Evolutionary conservation across 192 early-diverging fungal genomes (phyloP).

Genomic region (Coemansia sp.): DNA sequence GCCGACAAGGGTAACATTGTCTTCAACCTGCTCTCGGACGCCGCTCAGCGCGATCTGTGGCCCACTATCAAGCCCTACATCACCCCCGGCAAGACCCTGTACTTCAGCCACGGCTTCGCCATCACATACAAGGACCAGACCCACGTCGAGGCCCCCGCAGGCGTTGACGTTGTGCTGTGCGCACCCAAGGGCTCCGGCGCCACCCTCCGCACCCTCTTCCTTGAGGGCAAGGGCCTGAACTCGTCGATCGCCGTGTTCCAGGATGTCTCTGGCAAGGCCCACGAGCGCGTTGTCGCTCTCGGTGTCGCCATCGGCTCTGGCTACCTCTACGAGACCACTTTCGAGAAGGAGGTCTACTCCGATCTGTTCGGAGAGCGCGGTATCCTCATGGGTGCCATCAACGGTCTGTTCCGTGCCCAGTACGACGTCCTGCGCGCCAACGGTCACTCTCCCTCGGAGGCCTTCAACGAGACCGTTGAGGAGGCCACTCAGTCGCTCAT

Average conservation of each 20-base stretch:
- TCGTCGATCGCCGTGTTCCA: constrained; percentile 93
- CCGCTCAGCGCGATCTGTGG: constrained; percentile 92
- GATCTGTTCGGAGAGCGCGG: constrained; percentile 97
- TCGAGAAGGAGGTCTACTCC: constrained; percentile 95
- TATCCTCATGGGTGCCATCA: constrained; percentile 97
- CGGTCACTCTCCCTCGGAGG: constrained; percentile 96
- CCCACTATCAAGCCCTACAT: constrained; percentile 78
- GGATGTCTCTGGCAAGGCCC: constrained; percentile 89
- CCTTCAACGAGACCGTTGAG: constrained; percentile 99
- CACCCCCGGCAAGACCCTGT: constrained; percentile 96
- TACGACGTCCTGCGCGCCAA: constrained; percentile 92
- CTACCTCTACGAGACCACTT: constrained; percentile 97
- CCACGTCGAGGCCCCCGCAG: constrained; percentile 82
- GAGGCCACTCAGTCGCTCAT: constrained; percentile 98
- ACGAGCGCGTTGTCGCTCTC: constrained; percentile 86
- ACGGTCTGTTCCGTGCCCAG: constrained; percentile 93
- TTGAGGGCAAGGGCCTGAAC: constrained; percentile 96
- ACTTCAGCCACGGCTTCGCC: constrained; percentile 97
- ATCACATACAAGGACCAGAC: constrained; percentile 93
- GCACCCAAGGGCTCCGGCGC: constrained; percentile 96
- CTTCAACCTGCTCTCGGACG: constrained; percentile 95
- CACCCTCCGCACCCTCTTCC: constrained; percentile 94
- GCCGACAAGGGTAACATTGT: constrained; percentile 86
- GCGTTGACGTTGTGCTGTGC: constrained; percentile 93
- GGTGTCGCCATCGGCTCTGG: constrained; percentile 95